phyloP scores from a whole-genome alignment of 495 filamentous ascomycete genomes.

The Schizothecium vesticola region DNA sequence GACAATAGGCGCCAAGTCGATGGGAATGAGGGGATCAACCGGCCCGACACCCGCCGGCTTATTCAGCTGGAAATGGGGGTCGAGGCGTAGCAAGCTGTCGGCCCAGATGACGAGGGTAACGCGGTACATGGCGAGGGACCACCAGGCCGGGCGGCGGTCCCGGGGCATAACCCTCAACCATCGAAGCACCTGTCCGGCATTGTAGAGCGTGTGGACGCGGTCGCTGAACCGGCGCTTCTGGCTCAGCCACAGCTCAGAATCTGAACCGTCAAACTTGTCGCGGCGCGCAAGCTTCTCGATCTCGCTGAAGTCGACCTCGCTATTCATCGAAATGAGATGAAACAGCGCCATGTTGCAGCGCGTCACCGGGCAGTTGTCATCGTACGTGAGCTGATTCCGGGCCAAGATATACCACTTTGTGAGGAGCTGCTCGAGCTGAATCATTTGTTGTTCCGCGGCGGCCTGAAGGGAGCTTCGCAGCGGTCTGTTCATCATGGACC shows the following conservation, averaged over 20 bases:
- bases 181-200: conserved; percentile 55
- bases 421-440: conserved; percentile 50
- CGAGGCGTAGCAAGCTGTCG: conserved; percentile 33
- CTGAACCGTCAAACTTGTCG: conserved; percentile 44
- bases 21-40: neutral
- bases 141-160: conserved; percentile 47
- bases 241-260: conserved; percentile 41
- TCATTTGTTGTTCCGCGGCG: neutral
- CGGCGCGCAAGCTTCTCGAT: conserved; percentile 54
- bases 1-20: conserved; percentile 37
- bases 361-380: conserved; percentile 36
- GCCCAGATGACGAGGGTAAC: conserved; percentile 48
- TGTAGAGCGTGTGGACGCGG: conserved; percentile 52
- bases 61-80: conserved; percentile 31
- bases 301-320: conserved; percentile 51
- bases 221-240: conserved; percentile 51
- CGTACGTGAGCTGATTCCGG: conserved; percentile 26
- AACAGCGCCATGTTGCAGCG: conserved; percentile 56
- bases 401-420: conserved; percentile 55
- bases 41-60: conserved; percentile 11
- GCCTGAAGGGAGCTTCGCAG: conserved; percentile 11
- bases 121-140: conserved; percentile 49
- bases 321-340: conserved; percentile 58
- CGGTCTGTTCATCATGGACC: conserved; percentile 38
- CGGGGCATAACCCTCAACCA: conserved; percentile 43